Percentiles rank a stretch among this genome's conserved stretches.
These are phyloP conservation scores for Fusarium austroafricanum DNA, from an alignment of 2,329 filamentous ascomycete species.

Conservation along the genomic window DNA sequence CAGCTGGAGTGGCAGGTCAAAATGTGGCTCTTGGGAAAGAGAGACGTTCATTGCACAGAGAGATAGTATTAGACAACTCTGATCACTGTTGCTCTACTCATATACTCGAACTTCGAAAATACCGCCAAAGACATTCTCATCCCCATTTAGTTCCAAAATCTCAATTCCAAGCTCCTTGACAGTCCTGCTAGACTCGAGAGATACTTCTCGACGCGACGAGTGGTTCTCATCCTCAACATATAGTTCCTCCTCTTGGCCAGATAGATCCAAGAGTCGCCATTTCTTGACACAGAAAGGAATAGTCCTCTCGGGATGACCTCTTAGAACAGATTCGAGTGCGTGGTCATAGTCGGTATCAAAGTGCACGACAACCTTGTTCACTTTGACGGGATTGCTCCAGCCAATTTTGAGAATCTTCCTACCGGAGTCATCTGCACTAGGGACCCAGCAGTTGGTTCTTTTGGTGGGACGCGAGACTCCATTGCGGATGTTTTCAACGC, in stretches of 20 bases:
- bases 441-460: constrained; percentile 21
- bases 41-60: background rate
- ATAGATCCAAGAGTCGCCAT: constrained; percentile 4
- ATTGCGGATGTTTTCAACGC: background rate
- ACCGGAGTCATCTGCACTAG: background rate
- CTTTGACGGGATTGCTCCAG: background rate
- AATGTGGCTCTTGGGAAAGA: constrained; percentile 9
- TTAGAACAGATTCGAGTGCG: constrained; percentile 7
- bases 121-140: background rate
- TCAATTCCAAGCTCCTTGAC: constrained; percentile 4
- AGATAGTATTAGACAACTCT: background rate
- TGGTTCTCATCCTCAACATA: constrained; percentile 13
- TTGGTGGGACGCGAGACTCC: constrained; percentile 7
- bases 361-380: background rate
- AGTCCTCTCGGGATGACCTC: constrained; percentile 12
- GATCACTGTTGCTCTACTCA: background rate
- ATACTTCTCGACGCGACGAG: background rate
- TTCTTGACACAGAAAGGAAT: constrained; percentile 23
- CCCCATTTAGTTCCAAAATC: constrained; percentile 2
- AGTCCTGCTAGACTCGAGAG: background rate
- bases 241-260: background rate
- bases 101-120: constrained; percentile 9
- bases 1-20: constrained; percentile 20
- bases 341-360: constrained; percentile 25
- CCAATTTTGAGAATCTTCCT: background rate